These are phyloP conservation scores for Mycocentrospora acerina DNA, from an alignment of 2,329 filamentous ascomycete genomes.

Conservation along the genomic window DNA sequence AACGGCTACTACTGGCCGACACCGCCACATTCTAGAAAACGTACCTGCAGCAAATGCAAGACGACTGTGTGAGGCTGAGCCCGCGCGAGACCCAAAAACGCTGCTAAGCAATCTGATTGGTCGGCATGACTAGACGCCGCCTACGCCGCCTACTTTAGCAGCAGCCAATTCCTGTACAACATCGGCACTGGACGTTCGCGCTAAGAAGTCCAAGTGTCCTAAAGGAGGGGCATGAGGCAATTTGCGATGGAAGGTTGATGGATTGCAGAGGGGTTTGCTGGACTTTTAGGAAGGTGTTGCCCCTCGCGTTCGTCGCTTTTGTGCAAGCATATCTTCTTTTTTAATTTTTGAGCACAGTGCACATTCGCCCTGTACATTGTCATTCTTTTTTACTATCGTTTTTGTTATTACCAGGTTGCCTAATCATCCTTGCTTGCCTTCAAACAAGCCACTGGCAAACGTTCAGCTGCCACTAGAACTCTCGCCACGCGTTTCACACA, in stretches of 20 bases:
- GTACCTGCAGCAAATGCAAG: too few species aligned
- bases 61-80: too few species aligned
- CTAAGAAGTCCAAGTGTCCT: conserved; percentile 5
- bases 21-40: too few species aligned
- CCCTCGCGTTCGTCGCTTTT: conserved; percentile 8
- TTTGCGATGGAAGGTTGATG: conserved; percentile 7
- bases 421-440: conserved; percentile 1
- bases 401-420: background rate
- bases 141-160: conserved; percentile 16
- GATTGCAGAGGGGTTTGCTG: background rate
- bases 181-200: conserved; percentile 7
- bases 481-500: too few species aligned
- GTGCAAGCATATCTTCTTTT: conserved; percentile 1
- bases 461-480: too few species aligned
- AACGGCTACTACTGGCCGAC: too few species aligned
- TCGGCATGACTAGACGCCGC: too few species aligned
- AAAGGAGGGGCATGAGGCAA: conserved; percentile 1
- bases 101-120: too few species aligned
- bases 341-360: too few species aligned
- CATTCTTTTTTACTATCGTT: background rate
- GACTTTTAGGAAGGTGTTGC: conserved; percentile 3
- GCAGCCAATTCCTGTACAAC: conserved; percentile 22
- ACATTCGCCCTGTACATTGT: background rate
- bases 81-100: too few species aligned
- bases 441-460: background rate